phyloP scores from a whole-genome alignment of 2,329 filamentous ascomycete genomes.

The Thyridium curvatum region DNA sequence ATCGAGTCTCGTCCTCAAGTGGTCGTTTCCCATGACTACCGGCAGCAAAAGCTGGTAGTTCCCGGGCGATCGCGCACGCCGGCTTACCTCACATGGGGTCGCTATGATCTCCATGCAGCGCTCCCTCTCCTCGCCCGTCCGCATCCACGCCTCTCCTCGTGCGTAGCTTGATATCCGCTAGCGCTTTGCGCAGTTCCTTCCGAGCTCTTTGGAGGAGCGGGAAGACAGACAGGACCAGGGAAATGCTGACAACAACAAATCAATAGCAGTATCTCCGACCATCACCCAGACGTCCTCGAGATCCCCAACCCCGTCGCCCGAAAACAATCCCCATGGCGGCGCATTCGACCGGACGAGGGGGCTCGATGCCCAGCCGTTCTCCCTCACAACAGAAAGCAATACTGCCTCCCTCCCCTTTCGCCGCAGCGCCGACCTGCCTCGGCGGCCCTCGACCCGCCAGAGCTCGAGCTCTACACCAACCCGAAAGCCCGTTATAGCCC shows the following conservation, averaged over 20 bases:
- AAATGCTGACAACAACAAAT: too few species aligned
- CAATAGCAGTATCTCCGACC: slow-evolving; percentile 43
- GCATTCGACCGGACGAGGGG: too few species aligned
- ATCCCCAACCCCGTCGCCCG: slow-evolving; percentile 49
- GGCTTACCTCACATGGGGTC: slow-evolving; percentile 31
- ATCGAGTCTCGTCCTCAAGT: slow-evolving; percentile 1
- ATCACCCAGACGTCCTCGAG: slow-evolving; percentile 44
- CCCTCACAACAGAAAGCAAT: slow-evolving; percentile 34
- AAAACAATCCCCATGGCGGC: slow-evolving; percentile 29
- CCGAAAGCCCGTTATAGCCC: slow-evolving; percentile 44
- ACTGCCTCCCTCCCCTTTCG: slow-evolving; percentile 35
- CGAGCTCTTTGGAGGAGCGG: too few species aligned
- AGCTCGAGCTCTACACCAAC: slow-evolving; percentile 28
- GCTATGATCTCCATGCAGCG: slow-evolving; percentile 58
- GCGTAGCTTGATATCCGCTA: slow-evolving; percentile 30
- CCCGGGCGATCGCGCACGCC: slow-evolving; percentile 17
- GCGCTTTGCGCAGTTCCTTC: too few species aligned
- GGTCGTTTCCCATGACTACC: slow-evolving; percentile 10
- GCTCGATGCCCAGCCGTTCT: slow-evolving; percentile 5
- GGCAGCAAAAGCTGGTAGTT: slow-evolving; percentile 14
- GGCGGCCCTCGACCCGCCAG: slow-evolving; percentile 30
- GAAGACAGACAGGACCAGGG: too few species aligned
- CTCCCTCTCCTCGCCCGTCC: slow-evolving; percentile 56
- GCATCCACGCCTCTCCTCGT: slow-evolving; percentile 52
- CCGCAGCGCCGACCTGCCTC: slow-evolving; percentile 35